A percentile compares a stretch with the other conserved stretches of the same genome.
These are phyloP conservation scores for Penicillium dipodomyicola DNA, from an alignment of 495 filamentous ascomycete species.

Conservation along the genomic window DNA sequence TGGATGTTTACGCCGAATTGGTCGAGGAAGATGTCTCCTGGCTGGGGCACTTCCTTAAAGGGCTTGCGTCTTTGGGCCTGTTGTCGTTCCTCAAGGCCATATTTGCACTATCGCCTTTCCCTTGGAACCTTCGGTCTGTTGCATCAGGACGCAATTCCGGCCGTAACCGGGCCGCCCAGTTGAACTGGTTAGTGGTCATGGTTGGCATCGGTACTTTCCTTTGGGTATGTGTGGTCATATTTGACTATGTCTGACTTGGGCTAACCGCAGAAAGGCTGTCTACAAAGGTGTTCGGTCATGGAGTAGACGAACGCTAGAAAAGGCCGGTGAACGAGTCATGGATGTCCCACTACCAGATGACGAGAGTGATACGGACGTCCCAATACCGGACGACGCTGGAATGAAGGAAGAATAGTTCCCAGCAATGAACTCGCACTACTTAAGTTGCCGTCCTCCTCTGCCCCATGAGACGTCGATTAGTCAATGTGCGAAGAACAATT, in stretches of 20 bases:
- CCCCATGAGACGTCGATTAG: slow-evolving; percentile 83
- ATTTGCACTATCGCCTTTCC: slow-evolving; percentile 68
- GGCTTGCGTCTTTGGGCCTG: slow-evolving; percentile 77
- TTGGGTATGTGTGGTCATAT: slow-evolving; percentile 55
- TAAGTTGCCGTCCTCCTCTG: slow-evolving; percentile 79
- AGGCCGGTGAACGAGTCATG: slow-evolving; percentile 72
- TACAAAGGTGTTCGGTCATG: slow-evolving; percentile 75
- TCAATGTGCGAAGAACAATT: slow-evolving; percentile 86
- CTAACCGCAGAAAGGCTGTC: slow-evolving; percentile 57
- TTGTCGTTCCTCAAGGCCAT: slow-evolving; percentile 82
- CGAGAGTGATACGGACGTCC: slow-evolving; percentile 75
- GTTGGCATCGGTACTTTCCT: slow-evolving; percentile 82
- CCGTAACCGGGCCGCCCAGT: slow-evolving; percentile 66
- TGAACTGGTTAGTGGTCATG: slow-evolving; percentile 74
- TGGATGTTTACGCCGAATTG: slow-evolving; percentile 43
- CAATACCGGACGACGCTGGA: slow-evolving; percentile 63
- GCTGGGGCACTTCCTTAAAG: slow-evolving; percentile 83
- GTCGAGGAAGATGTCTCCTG: slow-evolving; percentile 56
- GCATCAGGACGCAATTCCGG: slow-evolving; percentile 59
- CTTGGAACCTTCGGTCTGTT: slow-evolving; percentile 62
- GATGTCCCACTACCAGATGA: slow-evolving; percentile 78
- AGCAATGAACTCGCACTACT: slow-evolving; percentile 61
- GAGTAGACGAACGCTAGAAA: slow-evolving; percentile 66
- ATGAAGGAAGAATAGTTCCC: slow-evolving; percentile 8
- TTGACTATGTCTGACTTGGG: slow-evolving; percentile 3